Base-by-base conservation (phyloP, 306 rosid species). In the Vigna nakashimae region DNA sequence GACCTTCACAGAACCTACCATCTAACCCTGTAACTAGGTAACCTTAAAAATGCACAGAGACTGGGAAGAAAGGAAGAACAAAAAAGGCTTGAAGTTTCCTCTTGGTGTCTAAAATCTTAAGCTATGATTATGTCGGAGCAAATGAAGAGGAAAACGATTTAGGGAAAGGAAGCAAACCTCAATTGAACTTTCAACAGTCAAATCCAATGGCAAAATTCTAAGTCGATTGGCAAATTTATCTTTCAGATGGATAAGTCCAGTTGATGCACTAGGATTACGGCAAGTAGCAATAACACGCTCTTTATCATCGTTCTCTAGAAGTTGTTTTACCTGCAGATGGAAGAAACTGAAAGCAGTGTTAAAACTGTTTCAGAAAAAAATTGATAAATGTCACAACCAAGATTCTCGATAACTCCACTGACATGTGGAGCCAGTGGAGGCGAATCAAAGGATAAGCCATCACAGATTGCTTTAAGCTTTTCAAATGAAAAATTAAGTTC, bases 221-320 rank as follows among this genome's bases (percentile, higher is more conserved):
- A 95, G 92, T 64, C 98, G 89, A 50, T 89, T 89, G 8, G 66
- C 45, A 80, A 84, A 92, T 80, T 85, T 87, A 66, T 89, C 81
- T 75, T 90, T 91, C 81, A 92, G 85, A 67, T 86, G 72, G 51
- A 28, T 67, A 72, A 95, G 93, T 63, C 96, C 96, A 38, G 89
- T 83, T 73, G 97, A 88, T 1, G 74, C 64, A 24, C 69, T 72
- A 70, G 99, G 99, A 82, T 89, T 82, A 20, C 98, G 99, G 76
- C 98, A 95, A 51, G 94, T 91, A 40, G 97, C 96, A 82, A 92
- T 64, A 80, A 91, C 98, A 80, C 86, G 87, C 45, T 90, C 99
- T 65, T 87, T 91, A 79, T 86, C 94, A 79, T 92, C 76, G 63
- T 76, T 91, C 82, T 92, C 96, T 43, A 95, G 77, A 74, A 95